These are phyloP conservation scores for Russula brevipes DNA, from an alignment of 768 basidiomycete species.

Conservation along the genomic window DNA sequence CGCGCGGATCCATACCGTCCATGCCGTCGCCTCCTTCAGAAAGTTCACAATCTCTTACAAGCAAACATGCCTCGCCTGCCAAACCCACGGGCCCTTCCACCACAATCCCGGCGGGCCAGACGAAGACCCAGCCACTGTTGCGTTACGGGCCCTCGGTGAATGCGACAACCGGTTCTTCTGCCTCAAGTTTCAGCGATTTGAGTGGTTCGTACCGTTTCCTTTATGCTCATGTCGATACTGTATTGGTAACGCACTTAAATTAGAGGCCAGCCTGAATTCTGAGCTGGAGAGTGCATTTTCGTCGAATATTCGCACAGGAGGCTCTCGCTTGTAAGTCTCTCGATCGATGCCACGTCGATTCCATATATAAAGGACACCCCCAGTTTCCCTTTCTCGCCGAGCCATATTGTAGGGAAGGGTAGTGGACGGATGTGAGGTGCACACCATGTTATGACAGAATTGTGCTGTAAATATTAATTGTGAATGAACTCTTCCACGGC, in stretches of 20 bases:
- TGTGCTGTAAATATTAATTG: not conserved
- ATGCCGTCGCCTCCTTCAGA: conserved; percentile 69
- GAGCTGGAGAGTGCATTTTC: conserved; percentile 75
- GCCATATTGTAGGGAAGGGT: conserved; percentile 22
- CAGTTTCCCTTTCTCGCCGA: conserved; percentile 28
- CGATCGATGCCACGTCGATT: not conserved
- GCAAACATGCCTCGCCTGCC: conserved; percentile 18
- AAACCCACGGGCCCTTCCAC: conserved; percentile 9
- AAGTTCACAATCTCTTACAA: conserved; percentile 38
- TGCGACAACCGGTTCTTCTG: conserved; percentile 49
- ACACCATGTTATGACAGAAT: too few relatives aligned
- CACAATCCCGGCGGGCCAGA: conserved; percentile 8
- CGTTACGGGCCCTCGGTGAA: conserved; percentile 44
- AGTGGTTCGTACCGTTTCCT: conserved; percentile 52
- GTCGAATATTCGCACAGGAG: conserved; percentile 64
- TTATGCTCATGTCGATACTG: not conserved
- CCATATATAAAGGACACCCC: not conserved
- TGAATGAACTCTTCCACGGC: not conserved
- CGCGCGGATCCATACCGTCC: conserved; percentile 73
- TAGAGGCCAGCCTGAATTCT: conserved; percentile 70
- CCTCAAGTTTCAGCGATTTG: conserved; percentile 81
- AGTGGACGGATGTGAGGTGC: conserved; percentile 1
- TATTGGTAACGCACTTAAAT: not conserved
- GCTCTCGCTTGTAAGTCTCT: conserved; percentile 63
- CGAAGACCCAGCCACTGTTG: conserved; percentile 17